Evolutionary conservation across 306 rosid species (phyloP).

Genomic region (Hippophae rhamnoides): DNA sequence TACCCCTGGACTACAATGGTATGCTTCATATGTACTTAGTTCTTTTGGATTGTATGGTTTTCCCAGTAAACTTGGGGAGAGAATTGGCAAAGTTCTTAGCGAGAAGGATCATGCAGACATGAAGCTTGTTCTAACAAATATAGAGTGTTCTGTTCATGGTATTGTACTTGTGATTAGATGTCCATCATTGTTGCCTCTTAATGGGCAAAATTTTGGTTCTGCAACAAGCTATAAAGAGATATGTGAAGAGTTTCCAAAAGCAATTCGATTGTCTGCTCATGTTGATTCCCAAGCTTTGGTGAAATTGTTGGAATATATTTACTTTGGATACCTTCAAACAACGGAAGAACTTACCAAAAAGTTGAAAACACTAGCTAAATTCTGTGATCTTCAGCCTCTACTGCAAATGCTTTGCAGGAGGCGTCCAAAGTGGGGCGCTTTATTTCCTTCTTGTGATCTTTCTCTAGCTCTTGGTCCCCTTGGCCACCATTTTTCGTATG

Average conservation of each 20-base stretch:
- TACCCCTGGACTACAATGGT: conserved; percentile 63
- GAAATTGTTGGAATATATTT: conserved; percentile 59
- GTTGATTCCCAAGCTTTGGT: conserved; percentile 55
- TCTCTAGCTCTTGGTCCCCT: conserved; percentile 47
- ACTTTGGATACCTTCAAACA: conserved; percentile 47
- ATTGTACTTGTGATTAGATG: conserved; percentile 63
- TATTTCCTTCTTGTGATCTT: conserved; percentile 49
- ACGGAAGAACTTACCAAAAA: conserved; percentile 48
- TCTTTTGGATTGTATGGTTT: conserved; percentile 68
- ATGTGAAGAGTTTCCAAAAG: conserved; percentile 24
- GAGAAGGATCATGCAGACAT: conserved; percentile 50
- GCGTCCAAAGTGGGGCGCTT: conserved; percentile 63
- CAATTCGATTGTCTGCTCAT: conserved; percentile 53
- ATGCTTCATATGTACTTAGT: conserved; percentile 56
- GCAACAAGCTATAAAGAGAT: conserved; percentile 12
- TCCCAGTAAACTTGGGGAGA: conserved; percentile 56
- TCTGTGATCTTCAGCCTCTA: conserved; percentile 53
- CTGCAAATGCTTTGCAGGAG: conserved; percentile 48
- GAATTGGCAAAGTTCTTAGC: conserved; percentile 49
- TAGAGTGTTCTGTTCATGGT: conserved; percentile 52
- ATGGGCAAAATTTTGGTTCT: conserved; percentile 17
- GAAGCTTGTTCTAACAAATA: conserved; percentile 39
- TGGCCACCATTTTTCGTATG: conserved; percentile 66
- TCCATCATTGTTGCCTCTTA: conserved; percentile 56
- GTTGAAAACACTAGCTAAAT: conserved; percentile 66